A percentile compares a stretch with the other conserved stretches of the same genome.
Evolutionary conservation across 1,139 yeast genomes (phyloP).

Genomic region (Dujonia santamariae): DNA sequence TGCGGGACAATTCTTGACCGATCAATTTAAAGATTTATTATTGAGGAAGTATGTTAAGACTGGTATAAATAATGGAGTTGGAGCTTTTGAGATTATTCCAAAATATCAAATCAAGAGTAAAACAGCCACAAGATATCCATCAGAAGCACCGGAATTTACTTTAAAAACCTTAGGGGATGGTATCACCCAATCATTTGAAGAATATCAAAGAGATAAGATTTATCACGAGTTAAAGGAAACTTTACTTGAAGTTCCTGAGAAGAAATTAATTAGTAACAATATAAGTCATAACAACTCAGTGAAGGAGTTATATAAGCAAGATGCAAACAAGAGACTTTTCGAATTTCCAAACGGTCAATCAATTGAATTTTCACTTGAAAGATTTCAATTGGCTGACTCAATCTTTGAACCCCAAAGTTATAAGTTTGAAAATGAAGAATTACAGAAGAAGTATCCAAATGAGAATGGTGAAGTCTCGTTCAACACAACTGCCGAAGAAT

Average conservation of each 20-base stretch:
- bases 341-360: slow-evolving; percentile 76
- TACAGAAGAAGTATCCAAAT: slow-evolving; percentile 27
- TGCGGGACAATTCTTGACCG: slow-evolving; percentile 57
- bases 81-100: slow-evolving; percentile 10
- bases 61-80: slow-evolving; percentile 13
- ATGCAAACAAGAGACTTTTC: slow-evolving; percentile 49
- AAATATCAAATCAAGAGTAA: slow-evolving; percentile 33
- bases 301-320: slow-evolving; percentile 29
- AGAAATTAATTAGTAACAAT: slow-evolving; percentile 22
- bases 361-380: slow-evolving; percentile 44
- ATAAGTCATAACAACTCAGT: slow-evolving; percentile 16
- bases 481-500: slow-evolving; percentile 50
- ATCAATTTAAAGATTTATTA: slow-evolving; percentile 36
- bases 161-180: slow-evolving; percentile 17
- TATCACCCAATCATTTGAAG: slow-evolving; percentile 39
- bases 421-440: slow-evolving; percentile 23
- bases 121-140: slow-evolving; percentile 32
- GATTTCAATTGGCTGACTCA: slow-evolving; percentile 71
- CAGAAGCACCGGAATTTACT: slow-evolving; percentile 17
- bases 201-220: slow-evolving; percentile 29
- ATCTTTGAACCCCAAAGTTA: slow-evolving; percentile 63
- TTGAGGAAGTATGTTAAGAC: slow-evolving; percentile 15
- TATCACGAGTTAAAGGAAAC: slow-evolving; percentile 69
- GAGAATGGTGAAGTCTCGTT: slow-evolving; percentile 36
- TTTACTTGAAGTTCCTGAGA: slow-evolving; percentile 53